Conservation (phyloP, 129 eudicot species). For the Saussurea involucrata region DNA sequence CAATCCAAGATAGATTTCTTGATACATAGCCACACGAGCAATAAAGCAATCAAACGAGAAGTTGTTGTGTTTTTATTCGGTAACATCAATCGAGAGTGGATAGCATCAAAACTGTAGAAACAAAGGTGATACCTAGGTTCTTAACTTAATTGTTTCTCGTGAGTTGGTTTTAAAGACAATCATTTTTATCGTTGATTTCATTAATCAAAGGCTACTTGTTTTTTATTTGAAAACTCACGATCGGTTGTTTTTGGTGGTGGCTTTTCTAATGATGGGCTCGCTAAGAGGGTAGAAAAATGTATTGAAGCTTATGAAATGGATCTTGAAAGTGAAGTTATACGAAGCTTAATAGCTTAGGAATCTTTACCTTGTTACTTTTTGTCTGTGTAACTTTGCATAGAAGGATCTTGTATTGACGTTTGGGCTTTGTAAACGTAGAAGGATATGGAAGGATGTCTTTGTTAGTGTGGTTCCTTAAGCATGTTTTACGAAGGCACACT, state of each 20-base stretch:
- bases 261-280: background rate
- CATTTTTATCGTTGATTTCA: no score
- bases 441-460: background rate
- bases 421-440: background rate
- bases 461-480: background rate
- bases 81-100: no score
- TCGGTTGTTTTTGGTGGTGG: background rate
- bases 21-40: no score
- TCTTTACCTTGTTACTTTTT: background rate
- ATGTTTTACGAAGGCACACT: no score
- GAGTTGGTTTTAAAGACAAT: no score
- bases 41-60: no score
- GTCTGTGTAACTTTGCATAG: background rate
- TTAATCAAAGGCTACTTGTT: background rate
- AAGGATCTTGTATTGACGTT: background rate
- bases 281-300: background rate
- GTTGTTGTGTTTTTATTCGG: no score
- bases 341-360: background rate
- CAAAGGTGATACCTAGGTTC: no score
- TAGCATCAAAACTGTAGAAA: no score
- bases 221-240: background rate
- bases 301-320: background rate
- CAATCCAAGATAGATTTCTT: no score
- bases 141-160: no score
- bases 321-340: background rate